Evolutionary conservation across 2,329 filamentous ascomycete genomes (phyloP), one percentile per base, ranked within the genome.

Genomic region (Capronia americana): DNA sequence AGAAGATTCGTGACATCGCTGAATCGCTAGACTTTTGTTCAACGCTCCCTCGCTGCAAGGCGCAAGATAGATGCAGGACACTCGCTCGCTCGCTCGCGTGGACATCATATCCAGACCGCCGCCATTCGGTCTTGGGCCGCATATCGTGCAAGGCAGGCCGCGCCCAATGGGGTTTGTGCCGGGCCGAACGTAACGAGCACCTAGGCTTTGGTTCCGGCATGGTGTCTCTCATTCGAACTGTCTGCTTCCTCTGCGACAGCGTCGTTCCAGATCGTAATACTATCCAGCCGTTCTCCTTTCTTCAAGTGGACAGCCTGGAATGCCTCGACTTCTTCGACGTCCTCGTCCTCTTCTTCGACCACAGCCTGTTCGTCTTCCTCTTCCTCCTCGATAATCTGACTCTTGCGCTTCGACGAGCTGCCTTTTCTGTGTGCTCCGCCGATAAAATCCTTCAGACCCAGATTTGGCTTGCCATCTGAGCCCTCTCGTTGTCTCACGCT

Each of bases 291-390:
- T 61, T 74, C 72, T 6, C 72, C 72, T 28, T 68, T 68, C 23
- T 64, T 60, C 10, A 72, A 56, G 24, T 72, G 59, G 24, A 71
- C 65, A n/a, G 71, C 66, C 12, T 61, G 62, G 44, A 74, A 74
- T 3, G 66, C 66, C 14, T 74, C 72, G 12, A 74, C 72, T 65
- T 74, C 72, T 65, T 74, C 72, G 46, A 73, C 79, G 75, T 68
- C 75, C 26, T 75, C 69, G 44, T 81, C 79, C 63, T 80, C 79
- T 66, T 80, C 79, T 67, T 78, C 77, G 26, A 80, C 80, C 24
- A 41, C 51, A 6, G 8, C 56, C 17, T 58, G 57, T 75, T 65
- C 74, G 28, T 75, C 69, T 56, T 81, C 79, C 68, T 81, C 80
- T 66, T 81, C 79, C 69, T 81, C 80, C 65, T 80, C 79, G 28